These are phyloP conservation scores for Amanita pallidorosea DNA, from an alignment of 768 basidiomycete genomes.

Conservation along the genomic window DNA sequence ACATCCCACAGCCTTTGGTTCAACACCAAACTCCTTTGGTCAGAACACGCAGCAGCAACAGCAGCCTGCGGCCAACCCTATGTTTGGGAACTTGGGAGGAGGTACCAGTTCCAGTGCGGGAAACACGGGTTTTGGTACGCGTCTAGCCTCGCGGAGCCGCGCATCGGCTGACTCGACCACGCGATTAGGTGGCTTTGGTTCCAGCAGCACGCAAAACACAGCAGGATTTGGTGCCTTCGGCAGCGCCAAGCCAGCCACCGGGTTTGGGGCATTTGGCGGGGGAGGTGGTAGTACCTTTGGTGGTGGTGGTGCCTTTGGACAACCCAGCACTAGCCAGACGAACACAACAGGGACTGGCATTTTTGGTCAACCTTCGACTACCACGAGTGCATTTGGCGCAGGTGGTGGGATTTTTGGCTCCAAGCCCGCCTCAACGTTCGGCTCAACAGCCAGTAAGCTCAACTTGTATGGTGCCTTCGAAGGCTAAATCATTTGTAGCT, in stretches of 20 bases:
- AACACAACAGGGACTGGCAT: conserved; percentile 20
- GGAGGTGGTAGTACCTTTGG: conserved; percentile 42
- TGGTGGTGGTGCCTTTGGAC: conserved; percentile 34
- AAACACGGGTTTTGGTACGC: conserved; percentile 33
- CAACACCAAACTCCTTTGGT: conserved; percentile 39
- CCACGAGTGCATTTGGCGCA: conserved; percentile 34
- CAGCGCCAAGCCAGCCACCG: conserved; percentile 55
- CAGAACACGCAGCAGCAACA: conserved; percentile 39
- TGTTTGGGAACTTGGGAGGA: conserved; percentile 60
- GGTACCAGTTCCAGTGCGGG: conserved; percentile 20
- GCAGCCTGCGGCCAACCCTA: conserved; percentile 52
- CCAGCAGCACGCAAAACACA: conserved; percentile 24
- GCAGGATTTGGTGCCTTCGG: conserved; percentile 44
- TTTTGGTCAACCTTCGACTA: conserved; percentile 39
- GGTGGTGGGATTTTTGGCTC: conserved; percentile 25
- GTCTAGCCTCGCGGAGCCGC: conserved; percentile 9
- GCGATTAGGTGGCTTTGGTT: conserved; percentile 33
- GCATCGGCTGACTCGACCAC: background rate
- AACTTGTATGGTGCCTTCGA: background rate
- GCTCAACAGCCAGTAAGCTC: conserved; percentile 12
- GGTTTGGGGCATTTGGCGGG: conserved; percentile 70
- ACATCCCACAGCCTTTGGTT: conserved; percentile 37
- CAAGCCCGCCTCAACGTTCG: conserved; percentile 33
- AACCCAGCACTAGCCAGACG: conserved; percentile 15
- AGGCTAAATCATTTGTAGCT: background rate